These are phyloP conservation scores for Paspalum notatum DNA, from an alignment of 176 grass and related monocot species.

Conservation along the genomic window DNA sequence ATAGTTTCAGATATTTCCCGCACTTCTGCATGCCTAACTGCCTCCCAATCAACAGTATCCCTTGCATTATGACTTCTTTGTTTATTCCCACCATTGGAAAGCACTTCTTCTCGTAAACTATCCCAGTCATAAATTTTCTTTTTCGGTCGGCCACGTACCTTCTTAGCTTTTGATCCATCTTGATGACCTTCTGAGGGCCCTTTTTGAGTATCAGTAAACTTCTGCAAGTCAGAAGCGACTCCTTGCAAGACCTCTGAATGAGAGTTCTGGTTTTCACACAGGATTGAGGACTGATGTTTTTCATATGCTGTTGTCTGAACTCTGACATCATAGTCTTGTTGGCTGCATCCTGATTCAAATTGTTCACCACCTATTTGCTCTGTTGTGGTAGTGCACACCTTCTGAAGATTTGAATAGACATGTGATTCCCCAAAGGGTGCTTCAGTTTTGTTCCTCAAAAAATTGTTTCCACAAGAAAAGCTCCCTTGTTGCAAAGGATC, in stretches of 20 bases:
- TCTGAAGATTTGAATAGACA: conserved; percentile 24
- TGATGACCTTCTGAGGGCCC: conserved; percentile 32
- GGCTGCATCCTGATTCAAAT: conserved; percentile 22
- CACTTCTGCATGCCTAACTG: conserved; percentile 62
- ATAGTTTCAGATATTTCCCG: conserved; percentile 68
- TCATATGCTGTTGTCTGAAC: conserved; percentile 28
- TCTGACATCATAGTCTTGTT: conserved; percentile 23
- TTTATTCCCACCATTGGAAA: conserved; percentile 39
- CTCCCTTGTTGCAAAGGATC: conserved; percentile 25
- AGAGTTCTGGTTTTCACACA: conserved; percentile 31
- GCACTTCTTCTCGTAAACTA: conserved; percentile 69
- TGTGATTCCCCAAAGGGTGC: conserved; percentile 20
- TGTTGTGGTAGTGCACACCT: conserved; percentile 26
- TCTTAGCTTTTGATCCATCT: conserved; percentile 56
- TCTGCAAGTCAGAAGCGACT: conserved; percentile 32
- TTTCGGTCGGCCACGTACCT: conserved; percentile 40
- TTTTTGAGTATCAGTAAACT: conserved; percentile 36
- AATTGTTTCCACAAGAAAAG: conserved; percentile 26
- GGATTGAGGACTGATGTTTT: conserved; percentile 37
- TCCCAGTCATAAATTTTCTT: conserved; percentile 79
- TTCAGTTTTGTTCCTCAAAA: conserved; percentile 32
- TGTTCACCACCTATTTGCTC: conserved; percentile 15
- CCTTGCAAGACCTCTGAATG: conserved; percentile 26
- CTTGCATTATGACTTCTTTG: conserved; percentile 52
- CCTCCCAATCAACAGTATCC: conserved; percentile 82